Evolutionary conservation across 192 early-diverging fungal species (phyloP), one percentile per base, ranked within the genome.

Genomic region (Linnemannia schmuckeri): DNA sequence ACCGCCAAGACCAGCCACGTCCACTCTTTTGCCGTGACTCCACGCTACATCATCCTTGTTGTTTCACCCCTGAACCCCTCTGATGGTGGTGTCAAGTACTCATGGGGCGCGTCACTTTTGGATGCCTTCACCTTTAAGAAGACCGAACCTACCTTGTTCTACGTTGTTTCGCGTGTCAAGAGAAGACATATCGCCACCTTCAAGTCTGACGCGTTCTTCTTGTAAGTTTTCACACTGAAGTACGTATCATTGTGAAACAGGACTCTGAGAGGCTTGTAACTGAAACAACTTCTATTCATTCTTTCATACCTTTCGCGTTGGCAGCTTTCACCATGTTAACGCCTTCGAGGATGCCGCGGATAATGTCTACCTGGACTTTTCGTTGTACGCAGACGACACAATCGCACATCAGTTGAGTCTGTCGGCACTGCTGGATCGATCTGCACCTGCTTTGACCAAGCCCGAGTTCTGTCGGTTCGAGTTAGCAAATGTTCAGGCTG

Each of bases 21-120:
- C 42, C 95, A 96, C 83, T 95, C 94, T 49, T 96, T 97, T 89
- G 90, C 93, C 0, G 85, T 95, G 35, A 97, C 96, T 0, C 91
- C 89, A 12, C 89, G 93, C 44, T 96, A 96, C 78, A 90, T 97
- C 12, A 88, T 97, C 38, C 88, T 96, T 54, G 94, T 93, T 68
- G 88, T 85, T 72, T 49, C 49, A 18, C 79, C 96, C 24, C 89
- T 95, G 70, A 85, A 90, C 18, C 89, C 90, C 24, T 89, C 93
- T 24, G 85, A 93, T n/a, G 91, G 91, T 42, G 94, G 95, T 70
- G 80, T 93, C 54, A 91, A 92, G 69, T 95, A 93, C 78, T 89
- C 93, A 35, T 96, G 95, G 95, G 89, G 91, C 49, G 93, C 94
- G 76, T 94, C 91, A 35, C 87, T 96, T n/a, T 81, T 95, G 49